Evolutionary conservation across 2,329 filamentous ascomycete species (phyloP).

Genomic region (Plectosphaerella plurivora): DNA sequence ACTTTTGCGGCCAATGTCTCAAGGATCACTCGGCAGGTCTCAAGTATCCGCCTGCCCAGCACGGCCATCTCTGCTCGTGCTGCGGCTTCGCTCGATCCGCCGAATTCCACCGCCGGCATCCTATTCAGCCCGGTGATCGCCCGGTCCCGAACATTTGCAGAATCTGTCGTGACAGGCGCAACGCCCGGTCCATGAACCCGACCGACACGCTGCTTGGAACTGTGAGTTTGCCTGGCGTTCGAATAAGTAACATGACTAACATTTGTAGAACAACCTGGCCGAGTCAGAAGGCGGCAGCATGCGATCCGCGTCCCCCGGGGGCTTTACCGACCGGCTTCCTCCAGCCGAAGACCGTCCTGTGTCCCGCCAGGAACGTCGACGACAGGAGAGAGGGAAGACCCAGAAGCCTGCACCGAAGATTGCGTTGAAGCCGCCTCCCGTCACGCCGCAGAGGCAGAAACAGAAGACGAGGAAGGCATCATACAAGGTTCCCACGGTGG

Average conservation of each 20-base stretch:
- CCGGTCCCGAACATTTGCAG: constrained; percentile 28
- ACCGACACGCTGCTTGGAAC: constrained; percentile 6
- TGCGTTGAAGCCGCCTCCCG: background rate
- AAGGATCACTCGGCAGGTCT: constrained; percentile 4
- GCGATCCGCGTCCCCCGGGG: background rate
- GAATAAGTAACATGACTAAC: background rate
- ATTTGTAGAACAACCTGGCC: background rate
- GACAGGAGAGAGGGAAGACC: background rate
- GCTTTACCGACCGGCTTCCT: background rate
- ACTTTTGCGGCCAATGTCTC: constrained; percentile 10
- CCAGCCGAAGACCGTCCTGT: background rate
- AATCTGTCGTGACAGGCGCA: constrained; percentile 21
- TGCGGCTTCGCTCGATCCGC: constrained; percentile 30
- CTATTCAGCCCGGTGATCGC: constrained; percentile 15
- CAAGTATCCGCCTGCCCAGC: background rate
- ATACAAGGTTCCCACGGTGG: background rate
- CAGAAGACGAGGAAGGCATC: background rate
- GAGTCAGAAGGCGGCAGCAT: background rate
- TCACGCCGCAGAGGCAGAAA: background rate
- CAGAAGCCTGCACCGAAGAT: background rate
- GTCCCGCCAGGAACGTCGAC: background rate
- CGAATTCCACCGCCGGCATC: constrained; percentile 28
- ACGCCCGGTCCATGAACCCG: background rate
- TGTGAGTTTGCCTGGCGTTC: background rate
- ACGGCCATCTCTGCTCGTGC: constrained; percentile 22